These are phyloP conservation scores for Penstemon barbatus DNA, from an alignment of 257 asterid species.

Conservation along the genomic window DNA sequence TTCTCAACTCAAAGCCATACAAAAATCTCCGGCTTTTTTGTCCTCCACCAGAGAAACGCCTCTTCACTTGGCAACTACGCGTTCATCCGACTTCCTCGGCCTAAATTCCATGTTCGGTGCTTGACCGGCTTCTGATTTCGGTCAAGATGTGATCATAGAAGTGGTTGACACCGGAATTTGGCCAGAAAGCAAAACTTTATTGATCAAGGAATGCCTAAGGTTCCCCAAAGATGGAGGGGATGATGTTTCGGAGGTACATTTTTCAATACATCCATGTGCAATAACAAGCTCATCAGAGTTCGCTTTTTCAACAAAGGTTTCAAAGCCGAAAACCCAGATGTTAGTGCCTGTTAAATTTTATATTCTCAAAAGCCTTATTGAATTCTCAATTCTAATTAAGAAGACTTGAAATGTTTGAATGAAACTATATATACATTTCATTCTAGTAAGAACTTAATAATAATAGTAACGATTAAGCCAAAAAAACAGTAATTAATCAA, in stretches of 20 bases:
- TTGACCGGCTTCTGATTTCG: constrained; percentile 47
- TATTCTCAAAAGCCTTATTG: too few species aligned
- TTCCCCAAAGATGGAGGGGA: constrained; percentile 50
- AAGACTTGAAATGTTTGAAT: too few species aligned
- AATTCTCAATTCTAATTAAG: too few species aligned
- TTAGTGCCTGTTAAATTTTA: too few species aligned
- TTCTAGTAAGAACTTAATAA: too few species aligned
- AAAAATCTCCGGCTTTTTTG: constrained; percentile 37
- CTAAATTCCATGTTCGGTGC: constrained; percentile 38
- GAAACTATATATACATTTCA: too few species aligned
- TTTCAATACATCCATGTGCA: constrained; percentile 43
- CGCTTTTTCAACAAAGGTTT: constrained; percentile 45
- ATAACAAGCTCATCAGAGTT: constrained; percentile 50
- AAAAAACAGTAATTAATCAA: too few species aligned
- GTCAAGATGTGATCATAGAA: constrained; percentile 46
- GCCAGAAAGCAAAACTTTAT: constrained; percentile 51
- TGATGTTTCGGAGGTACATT: constrained; percentile 41
- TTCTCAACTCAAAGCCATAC: constrained; percentile 30
- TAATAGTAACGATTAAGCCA: too few species aligned
- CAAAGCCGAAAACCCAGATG: constrained; percentile 32
- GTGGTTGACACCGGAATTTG: constrained; percentile 50
- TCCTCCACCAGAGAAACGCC: constrained; percentile 32
- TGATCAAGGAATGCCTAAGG: constrained; percentile 41
- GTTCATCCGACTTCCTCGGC: constrained; percentile 43
- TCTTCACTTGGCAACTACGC: constrained; percentile 44